These are phyloP conservation scores for Fraxinus sp. DNA, from an alignment of 305 asterid species.

Conservation along the genomic window DNA sequence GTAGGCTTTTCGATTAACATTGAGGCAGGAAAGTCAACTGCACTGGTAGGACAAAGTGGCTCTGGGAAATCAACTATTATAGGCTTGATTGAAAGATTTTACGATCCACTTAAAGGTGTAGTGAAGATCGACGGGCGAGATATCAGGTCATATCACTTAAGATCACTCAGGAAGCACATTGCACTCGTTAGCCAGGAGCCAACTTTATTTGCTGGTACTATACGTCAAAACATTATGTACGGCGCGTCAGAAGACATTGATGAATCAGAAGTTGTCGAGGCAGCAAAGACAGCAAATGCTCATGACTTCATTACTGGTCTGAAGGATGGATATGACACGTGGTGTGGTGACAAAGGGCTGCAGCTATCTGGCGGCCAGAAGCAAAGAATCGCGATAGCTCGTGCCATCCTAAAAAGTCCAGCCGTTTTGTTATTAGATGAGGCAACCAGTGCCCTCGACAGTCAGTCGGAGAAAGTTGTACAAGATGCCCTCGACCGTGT, in stretches of 20 bases:
- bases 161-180: conserved; percentile 66
- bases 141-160: conserved; percentile 54
- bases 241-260: conserved; percentile 48
- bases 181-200: conserved; percentile 95
- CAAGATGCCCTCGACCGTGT: conserved; percentile 86
- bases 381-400: conserved; percentile 83
- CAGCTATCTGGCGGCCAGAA: conserved; percentile 95
- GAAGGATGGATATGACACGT: conserved; percentile 70
- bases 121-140: conserved; percentile 77
- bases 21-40: conserved; percentile 77
- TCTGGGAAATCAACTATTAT: conserved; percentile 85
- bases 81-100: conserved; percentile 71
- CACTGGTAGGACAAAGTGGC: conserved; percentile 89
- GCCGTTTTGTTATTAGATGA: conserved; percentile 68
- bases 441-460: conserved; percentile 89
- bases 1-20: conserved; percentile 62
- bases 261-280: conserved; percentile 69
- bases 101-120: conserved; percentile 59
- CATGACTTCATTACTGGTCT: conserved; percentile 73
- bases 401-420: conserved; percentile 75
- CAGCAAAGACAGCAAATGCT: conserved; percentile 81
- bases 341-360: conserved; percentile 82
- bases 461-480: conserved; percentile 78
- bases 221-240: conserved; percentile 57
- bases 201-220: conserved; percentile 64